Percentiles rank a stretch among this genome's conserved stretches.
Conservation (phyloP, 2,329 filamentous ascomycete genomes). For the Hypoxylon sp. region DNA sequence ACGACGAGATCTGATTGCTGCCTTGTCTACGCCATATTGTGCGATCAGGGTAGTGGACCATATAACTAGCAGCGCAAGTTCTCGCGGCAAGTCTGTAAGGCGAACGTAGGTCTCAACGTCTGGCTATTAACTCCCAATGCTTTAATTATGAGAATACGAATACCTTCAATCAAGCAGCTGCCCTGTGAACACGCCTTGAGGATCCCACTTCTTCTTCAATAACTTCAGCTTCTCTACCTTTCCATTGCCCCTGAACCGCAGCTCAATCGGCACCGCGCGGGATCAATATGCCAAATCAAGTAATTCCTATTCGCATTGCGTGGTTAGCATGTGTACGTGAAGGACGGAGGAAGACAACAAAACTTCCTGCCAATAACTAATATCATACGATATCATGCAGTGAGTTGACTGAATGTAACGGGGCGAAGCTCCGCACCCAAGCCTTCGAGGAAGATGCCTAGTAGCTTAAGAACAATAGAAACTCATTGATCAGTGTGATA, state of each 20-base stretch:
- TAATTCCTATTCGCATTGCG: constrained; percentile 32
- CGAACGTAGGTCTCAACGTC: too few relatives aligned
- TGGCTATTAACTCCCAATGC: not conserved
- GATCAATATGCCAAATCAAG: constrained; percentile 41
- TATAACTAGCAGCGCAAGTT: too few relatives aligned
- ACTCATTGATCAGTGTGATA: too few relatives aligned
- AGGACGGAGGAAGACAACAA: not conserved
- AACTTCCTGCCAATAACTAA: constrained; percentile 39
- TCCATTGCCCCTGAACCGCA: constrained; percentile 33
- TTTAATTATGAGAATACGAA: too few relatives aligned
- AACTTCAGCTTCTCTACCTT: constrained; percentile 41
- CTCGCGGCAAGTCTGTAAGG: too few relatives aligned
- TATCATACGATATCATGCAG: constrained; percentile 40
- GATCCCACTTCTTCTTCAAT: constrained; percentile 47
- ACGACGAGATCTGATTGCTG: constrained; percentile 10
- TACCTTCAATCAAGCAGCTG: constrained; percentile 6
- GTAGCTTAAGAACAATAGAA: too few relatives aligned
- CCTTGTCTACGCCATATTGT: not conserved
- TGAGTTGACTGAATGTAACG: constrained; percentile 39
- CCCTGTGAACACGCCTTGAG: constrained; percentile 41
- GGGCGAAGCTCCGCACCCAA: too few relatives aligned
- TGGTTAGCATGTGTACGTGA: not conserved
- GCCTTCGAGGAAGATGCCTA: too few relatives aligned
- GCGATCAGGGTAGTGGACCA: too few relatives aligned
- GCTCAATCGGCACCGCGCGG: constrained; percentile 35